Percentiles rank a stretch among this genome's conserved stretches.
Conservation (phyloP, 805 yeast genomes). For the Wickerhamomyces chaumierensis region DNA sequence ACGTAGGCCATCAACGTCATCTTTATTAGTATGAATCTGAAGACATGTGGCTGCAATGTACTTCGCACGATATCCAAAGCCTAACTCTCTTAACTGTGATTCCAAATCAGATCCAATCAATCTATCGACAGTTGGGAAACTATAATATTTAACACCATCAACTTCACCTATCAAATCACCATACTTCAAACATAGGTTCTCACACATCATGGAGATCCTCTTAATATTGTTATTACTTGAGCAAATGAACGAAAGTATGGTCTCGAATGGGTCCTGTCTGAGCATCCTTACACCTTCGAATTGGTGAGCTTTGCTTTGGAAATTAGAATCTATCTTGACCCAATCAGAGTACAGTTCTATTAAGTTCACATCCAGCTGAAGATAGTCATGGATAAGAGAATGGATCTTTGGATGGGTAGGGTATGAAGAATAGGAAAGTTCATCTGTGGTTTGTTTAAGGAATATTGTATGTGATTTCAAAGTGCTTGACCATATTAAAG, state of each 20-base stretch:
- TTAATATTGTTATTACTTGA: constrained; percentile 94
- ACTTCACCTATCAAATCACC: constrained; percentile 49
- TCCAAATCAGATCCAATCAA: constrained; percentile 34
- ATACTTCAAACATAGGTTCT: constrained; percentile 55
- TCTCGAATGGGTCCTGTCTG: constrained; percentile 96
- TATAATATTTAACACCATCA: constrained; percentile 46
- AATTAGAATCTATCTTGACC: constrained; percentile 42
- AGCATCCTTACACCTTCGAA: constrained; percentile 73
- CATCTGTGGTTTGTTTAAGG: constrained; percentile 43
- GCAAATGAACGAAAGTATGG: constrained; percentile 80
- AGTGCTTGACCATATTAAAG: constrained; percentile 54
- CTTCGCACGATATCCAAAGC: constrained; percentile 88
- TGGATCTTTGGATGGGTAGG: constrained; percentile 25
- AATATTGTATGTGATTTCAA: constrained; percentile 48
- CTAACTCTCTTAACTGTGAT: constrained; percentile 28
- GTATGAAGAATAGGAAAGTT: constrained; percentile 40
- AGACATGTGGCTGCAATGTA: constrained; percentile 72
- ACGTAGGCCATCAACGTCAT: constrained; percentile 32
- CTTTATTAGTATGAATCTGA: constrained; percentile 22
- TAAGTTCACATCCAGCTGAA: constrained; percentile 51
- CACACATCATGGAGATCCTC: constrained; percentile 89
- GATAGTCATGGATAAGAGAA: constrained; percentile 50
- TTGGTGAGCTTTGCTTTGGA: constrained; percentile 23
- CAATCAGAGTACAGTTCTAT: constrained; percentile 47
- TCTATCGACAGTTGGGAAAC: constrained; percentile 62